Conservation (phyloP, 306 rosid species). For the Rubus parviflorus region DNA sequence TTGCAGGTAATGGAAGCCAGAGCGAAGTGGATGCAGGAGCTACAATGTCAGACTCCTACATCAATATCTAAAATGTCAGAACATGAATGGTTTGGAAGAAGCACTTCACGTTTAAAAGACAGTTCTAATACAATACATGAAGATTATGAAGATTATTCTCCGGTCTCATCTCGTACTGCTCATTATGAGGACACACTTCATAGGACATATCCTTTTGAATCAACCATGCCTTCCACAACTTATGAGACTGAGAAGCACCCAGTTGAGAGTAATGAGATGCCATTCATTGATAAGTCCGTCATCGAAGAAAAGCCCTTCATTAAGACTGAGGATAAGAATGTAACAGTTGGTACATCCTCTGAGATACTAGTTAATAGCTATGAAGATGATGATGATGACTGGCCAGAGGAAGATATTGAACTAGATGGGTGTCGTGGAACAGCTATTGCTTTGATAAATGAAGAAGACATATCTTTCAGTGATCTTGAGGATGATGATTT, state of each 20-base stretch:
- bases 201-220: slow-evolving; percentile 37
- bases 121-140: slow-evolving; percentile 36
- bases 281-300: slow-evolving; percentile 56
- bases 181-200: slow-evolving; percentile 43
- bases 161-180: slow-evolving; percentile 39
- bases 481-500: slow-evolving; percentile 91
- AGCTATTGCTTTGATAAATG: slow-evolving; percentile 42
- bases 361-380: slow-evolving; percentile 45
- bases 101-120: slow-evolving; percentile 43
- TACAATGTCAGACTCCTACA: slow-evolving; percentile 54
- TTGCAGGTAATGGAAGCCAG: slow-evolving; percentile 80
- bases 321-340: slow-evolving; percentile 50
- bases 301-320: slow-evolving; percentile 48
- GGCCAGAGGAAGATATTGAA: slow-evolving; percentile 91
- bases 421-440: slow-evolving; percentile 42
- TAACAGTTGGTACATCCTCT: slow-evolving; percentile 41
- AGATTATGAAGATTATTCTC: slow-evolving; percentile 45
- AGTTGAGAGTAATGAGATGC: slow-evolving; percentile 51
- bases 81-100: slow-evolving; percentile 49
- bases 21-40: slow-evolving; percentile 93
- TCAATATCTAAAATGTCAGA: slow-evolving; percentile 36
- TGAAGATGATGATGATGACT: slow-evolving; percentile 64
- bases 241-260: slow-evolving; percentile 50
- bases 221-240: slow-evolving; percentile 42
- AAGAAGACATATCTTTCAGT: slow-evolving; percentile 94